A percentile compares a stretch with the other conserved stretches of the same genome.
phyloP scores from a whole-genome alignment of 768 basidiomycete genomes.

The Hygrophorus russula region DNA sequence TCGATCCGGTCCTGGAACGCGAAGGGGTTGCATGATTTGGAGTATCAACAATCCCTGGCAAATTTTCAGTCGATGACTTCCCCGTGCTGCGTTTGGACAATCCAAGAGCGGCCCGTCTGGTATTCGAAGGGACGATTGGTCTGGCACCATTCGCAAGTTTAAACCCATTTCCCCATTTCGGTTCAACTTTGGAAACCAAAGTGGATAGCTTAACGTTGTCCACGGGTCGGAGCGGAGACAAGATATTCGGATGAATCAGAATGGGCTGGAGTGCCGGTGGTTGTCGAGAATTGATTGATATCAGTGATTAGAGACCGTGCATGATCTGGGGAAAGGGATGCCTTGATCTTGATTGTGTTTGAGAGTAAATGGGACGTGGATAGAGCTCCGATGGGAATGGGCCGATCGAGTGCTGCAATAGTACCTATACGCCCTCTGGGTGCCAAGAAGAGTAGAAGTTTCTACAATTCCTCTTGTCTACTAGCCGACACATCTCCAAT shows the following conservation, averaged over 20 bases:
- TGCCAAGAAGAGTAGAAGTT: conserved; percentile 62
- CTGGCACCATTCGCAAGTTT: conserved; percentile 27
- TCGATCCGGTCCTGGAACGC: too few species aligned
- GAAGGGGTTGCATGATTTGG: too few species aligned
- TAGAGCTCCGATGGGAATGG: conserved; percentile 67
- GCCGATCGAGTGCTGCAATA: conserved; percentile 61
- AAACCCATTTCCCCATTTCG: conserved; percentile 27
- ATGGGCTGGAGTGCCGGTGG: conserved; percentile 32
- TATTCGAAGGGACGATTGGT: conserved; percentile 42
- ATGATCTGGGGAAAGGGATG: conserved; percentile 33
- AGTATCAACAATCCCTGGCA: conserved; percentile 29
- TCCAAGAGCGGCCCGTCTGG: conserved; percentile 46
- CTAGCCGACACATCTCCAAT: too few species aligned
- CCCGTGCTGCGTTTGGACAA: conserved; percentile 53
- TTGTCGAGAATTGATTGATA: conserved; percentile 10
- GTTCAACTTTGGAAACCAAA: conserved; percentile 21
- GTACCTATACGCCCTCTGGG: conserved; percentile 55
- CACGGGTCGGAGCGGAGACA: conserved; percentile 25
- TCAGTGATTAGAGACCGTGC: conserved; percentile 16
- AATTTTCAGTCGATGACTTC: conserved; percentile 37
- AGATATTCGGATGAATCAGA: conserved; percentile 29
- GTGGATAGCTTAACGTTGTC: conserved; percentile 30
- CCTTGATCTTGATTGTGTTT: conserved; percentile 54
- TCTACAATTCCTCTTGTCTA: too few species aligned
- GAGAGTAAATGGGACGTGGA: conserved; percentile 47